These are phyloP conservation scores for Phytophthora sp. DNA, from an alignment of 352 stramenopile genomes.

Conservation along the genomic window DNA sequence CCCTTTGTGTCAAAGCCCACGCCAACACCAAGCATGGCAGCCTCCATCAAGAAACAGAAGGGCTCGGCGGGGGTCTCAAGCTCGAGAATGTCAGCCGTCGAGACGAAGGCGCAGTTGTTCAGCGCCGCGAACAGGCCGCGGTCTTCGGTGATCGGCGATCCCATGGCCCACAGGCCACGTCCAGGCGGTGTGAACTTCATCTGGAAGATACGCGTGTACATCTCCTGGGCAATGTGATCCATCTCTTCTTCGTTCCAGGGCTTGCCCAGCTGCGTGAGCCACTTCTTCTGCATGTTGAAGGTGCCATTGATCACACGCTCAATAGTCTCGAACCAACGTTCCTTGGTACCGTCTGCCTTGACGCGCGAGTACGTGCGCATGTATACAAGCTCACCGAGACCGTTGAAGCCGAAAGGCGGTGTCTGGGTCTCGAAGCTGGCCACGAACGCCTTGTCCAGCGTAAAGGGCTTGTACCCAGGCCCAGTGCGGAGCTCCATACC, in stretches of 20 bases:
- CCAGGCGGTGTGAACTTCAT: slow-evolving; percentile 96
- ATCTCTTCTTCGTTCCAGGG: slow-evolving; percentile 73
- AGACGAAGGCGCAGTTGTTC: slow-evolving; percentile 96
- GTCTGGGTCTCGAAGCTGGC: slow-evolving; percentile 48
- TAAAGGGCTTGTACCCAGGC: slow-evolving; percentile 32
- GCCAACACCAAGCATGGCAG: slow-evolving; percentile 93
- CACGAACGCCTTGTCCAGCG: slow-evolving; percentile 52
- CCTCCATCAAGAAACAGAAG: slow-evolving; percentile 96
- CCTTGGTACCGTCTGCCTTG: slow-evolving; percentile 78
- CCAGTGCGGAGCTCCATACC: slow-evolving; percentile 23
- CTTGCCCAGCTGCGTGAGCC: slow-evolving; percentile 54
- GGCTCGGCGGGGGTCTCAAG: slow-evolving; percentile 69
- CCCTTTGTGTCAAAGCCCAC: slow-evolving; percentile 95
- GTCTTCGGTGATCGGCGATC: slow-evolving; percentile 89
- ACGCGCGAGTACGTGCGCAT: slow-evolving; percentile 91
- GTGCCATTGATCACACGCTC: slow-evolving; percentile 94
- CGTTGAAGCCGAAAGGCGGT: slow-evolving; percentile 94
- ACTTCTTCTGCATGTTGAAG: slow-evolving; percentile 94
- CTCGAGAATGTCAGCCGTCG: slow-evolving; percentile 74
- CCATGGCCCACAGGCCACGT: slow-evolving; percentile 94
- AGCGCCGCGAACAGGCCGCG: slow-evolving; percentile 87
- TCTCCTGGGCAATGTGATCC: slow-evolving; percentile 78
- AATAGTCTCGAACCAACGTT: slow-evolving; percentile 92
- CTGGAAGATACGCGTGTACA: slow-evolving; percentile 92
- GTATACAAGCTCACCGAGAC: slow-evolving; percentile 93